Percentiles rank a stretch among this genome's conserved stretches.
phyloP scores from a whole-genome alignment of 2,329 filamentous ascomycete species.

The Elsinoe perseae region DNA sequence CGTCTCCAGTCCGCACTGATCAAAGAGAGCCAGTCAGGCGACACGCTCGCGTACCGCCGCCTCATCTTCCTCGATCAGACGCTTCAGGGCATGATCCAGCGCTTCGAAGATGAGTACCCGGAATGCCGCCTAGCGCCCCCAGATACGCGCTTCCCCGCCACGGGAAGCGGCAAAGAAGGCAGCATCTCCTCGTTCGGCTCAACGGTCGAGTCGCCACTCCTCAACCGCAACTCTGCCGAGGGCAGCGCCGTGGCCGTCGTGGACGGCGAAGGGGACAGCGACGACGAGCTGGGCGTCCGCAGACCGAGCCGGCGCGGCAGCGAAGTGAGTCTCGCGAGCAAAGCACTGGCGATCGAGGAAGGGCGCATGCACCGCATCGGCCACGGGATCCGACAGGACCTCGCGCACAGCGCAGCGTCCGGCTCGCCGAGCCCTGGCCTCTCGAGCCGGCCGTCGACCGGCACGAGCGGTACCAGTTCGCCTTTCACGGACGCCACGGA shows the following conservation, averaged over 20 bases:
- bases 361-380: conserved; percentile 62
- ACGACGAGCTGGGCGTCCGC: conserved; percentile 31
- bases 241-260: conserved; percentile 5
- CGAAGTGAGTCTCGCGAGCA: conserved; percentile 60
- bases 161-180: conserved; percentile 19
- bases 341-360: conserved; percentile 59
- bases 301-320: conserved; percentile 52
- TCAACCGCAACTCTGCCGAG: conserved; percentile 27
- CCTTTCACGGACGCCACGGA: background rate
- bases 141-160: conserved; percentile 19
- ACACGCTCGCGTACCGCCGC: conserved; percentile 71
- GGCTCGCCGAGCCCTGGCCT: background rate
- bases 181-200: conserved; percentile 12
- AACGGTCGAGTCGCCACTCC: background rate
- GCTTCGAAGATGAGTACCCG: conserved; percentile 93
- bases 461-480: background rate
- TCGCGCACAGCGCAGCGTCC: conserved; percentile 41
- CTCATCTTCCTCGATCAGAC: conserved; percentile 84
- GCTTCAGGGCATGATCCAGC: conserved; percentile 80
- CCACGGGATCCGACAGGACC: conserved; percentile 57
- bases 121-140: conserved; percentile 58
- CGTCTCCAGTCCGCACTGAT: conserved; percentile 76
- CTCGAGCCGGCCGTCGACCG: background rate
- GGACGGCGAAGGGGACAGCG: conserved; percentile 26
- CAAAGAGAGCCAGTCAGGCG: conserved; percentile 61